Conservation (phyloP, 2,329 filamentous ascomycete genomes). For the Zasmidium cellare region DNA sequence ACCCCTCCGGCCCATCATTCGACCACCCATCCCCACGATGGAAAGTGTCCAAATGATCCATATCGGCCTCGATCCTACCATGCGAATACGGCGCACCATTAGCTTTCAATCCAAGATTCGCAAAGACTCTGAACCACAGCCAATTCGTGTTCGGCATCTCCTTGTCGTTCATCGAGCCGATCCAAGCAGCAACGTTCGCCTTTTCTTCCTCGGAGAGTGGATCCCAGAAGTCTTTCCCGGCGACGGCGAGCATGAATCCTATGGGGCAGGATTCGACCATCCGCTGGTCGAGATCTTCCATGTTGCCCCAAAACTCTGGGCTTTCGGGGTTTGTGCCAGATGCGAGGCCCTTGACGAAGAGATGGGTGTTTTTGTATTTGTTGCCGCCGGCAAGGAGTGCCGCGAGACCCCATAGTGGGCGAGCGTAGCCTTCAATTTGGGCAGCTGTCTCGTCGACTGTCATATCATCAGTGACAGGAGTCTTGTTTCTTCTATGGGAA, state of each 20-base stretch:
- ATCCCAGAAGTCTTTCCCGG: constrained; percentile 64
- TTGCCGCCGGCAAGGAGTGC: constrained; percentile 69
- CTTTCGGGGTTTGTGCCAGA: constrained; percentile 69
- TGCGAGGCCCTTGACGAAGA: constrained; percentile 70
- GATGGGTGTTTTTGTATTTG: constrained; percentile 62
- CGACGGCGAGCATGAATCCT: constrained; percentile 72
- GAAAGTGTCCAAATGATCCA: constrained; percentile 76
- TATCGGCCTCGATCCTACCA: constrained; percentile 69
- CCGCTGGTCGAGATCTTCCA: constrained; percentile 73
- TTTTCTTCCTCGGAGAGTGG: constrained; percentile 63
- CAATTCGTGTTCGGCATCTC: constrained; percentile 69
- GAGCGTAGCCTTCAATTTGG: constrained; percentile 73
- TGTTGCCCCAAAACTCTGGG: constrained; percentile 74
- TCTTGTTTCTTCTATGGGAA: neutral
- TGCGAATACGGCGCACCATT: constrained; percentile 72
- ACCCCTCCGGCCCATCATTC: constrained; percentile 72
- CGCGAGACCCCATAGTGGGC: constrained; percentile 74
- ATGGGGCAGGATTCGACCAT: constrained; percentile 86
- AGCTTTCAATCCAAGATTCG: constrained; percentile 74
- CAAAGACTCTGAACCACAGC: constrained; percentile 83
- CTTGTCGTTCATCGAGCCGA: constrained; percentile 77
- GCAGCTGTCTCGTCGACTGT: constrained; percentile 70
- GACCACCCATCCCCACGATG: constrained; percentile 82
- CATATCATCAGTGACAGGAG: neutral
- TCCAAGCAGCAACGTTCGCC: constrained; percentile 68